phyloP scores from a whole-genome alignment of 164 flowering plant genomes.

The Protea cynaroides region DNA sequence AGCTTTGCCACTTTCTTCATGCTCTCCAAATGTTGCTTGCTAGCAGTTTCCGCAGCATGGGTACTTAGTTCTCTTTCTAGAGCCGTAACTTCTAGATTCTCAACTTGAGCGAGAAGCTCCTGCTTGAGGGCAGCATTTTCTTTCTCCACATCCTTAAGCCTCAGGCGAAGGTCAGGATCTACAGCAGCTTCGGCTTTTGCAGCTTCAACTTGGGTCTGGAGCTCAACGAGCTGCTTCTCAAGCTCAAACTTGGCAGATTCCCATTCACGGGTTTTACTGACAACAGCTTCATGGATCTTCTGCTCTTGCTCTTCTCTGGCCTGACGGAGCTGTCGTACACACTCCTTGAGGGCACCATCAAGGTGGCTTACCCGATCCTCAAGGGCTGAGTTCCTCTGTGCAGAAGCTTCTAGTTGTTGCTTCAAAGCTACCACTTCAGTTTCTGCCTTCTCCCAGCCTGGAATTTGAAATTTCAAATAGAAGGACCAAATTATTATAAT shows the following conservation, averaged over 20 bases:
- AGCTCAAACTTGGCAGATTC: conserved; percentile 52
- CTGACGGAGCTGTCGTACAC: conserved; percentile 48
- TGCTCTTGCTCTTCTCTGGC: conserved; percentile 53
- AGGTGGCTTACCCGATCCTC: conserved; percentile 65
- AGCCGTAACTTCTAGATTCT: conserved; percentile 23
- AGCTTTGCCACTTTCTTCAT: conserved; percentile 31
- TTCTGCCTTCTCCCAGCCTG: conserved; percentile 98
- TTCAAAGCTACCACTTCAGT: conserved; percentile 55
- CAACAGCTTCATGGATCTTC: conserved; percentile 37
- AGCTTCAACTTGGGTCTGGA: conserved; percentile 40
- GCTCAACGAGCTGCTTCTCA: conserved; percentile 51
- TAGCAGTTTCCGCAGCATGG: conserved; percentile 31
- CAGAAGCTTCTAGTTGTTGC: conserved; percentile 62
- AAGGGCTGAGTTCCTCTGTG: conserved; percentile 43
- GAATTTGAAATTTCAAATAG: conserved; percentile 5
- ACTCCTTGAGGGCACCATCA: conserved; percentile 59
- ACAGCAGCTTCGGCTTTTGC: conserved; percentile 24
- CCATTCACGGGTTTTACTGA: conserved; percentile 44
- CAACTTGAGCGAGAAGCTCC: conserved; percentile 16
- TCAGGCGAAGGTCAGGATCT: conserved; percentile 26
- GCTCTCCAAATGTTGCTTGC: conserved; percentile 35
- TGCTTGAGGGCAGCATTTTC: conserved; percentile 19
- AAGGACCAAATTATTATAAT: background rate
- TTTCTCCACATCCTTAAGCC: conserved; percentile 37
- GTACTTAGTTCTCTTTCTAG: conserved; percentile 32